Evolutionary conservation across 345 rosid genomes (phyloP).

Genomic region (Citrus cavaleriei): DNA sequence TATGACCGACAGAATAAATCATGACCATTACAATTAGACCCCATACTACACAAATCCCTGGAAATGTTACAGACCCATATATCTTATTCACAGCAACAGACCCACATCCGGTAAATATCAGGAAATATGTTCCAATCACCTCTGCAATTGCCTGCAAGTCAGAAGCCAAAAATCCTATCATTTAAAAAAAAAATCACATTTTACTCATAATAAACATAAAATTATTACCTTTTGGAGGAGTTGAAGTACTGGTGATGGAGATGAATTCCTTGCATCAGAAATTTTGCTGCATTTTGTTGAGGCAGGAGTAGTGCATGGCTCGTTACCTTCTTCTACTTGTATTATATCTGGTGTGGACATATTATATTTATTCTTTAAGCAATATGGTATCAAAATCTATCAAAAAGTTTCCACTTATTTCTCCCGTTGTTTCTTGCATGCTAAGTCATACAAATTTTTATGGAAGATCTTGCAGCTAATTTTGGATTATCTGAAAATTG

Average conservation of each 20-base stretch:
- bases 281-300: no score
- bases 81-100: constrained; percentile 60
- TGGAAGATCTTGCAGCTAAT: neutral
- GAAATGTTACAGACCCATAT: constrained; percentile 57
- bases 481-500: neutral
- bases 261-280: neutral
- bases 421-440: neutral
- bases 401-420: neutral
- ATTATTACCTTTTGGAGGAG: constrained; percentile 13
- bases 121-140: constrained; percentile 61
- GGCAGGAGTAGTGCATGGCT: neutral
- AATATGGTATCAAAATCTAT: neutral
- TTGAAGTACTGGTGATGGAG: neutral
- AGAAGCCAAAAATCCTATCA: neutral
- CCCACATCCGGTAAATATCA: constrained; percentile 74
- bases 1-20: constrained; percentile 65
- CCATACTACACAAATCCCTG: constrained; percentile 58
- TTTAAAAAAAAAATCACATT: no score
- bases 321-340: neutral
- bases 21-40: constrained; percentile 75
- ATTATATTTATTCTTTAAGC: neutral
- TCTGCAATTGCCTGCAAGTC: constrained; percentile 54
- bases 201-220: no score
- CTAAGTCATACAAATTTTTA: no score
- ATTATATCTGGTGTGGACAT: neutral